Conservation (phyloP, 139 green algal genomes). For the Penium margaritaceum region DNA sequence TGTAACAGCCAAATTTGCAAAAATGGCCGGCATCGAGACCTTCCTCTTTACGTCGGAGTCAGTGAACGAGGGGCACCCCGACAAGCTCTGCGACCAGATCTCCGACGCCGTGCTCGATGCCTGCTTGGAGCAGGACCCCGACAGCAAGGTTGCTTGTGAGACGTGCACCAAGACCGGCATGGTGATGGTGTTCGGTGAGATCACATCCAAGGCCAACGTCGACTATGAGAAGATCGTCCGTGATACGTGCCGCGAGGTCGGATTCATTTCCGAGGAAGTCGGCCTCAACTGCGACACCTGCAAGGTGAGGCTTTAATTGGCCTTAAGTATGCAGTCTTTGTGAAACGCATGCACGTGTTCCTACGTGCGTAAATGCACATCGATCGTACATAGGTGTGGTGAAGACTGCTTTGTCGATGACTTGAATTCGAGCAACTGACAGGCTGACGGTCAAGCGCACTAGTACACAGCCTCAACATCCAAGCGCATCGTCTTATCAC, state of each 20-base stretch:
- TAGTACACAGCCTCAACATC: too few species aligned
- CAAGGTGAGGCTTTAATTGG: constrained; percentile 80
- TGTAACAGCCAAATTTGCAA: too few species aligned
- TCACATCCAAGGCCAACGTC: constrained; percentile 97
- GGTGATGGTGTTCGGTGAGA: constrained; percentile 99
- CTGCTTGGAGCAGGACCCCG: constrained; percentile 68
- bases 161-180: constrained; percentile 97
- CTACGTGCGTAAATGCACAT: too few species aligned
- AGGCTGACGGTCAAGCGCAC: too few species aligned
- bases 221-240: constrained; percentile 93
- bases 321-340: too few species aligned
- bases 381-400: too few species aligned
- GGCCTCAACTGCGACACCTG: constrained; percentile 92
- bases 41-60: constrained; percentile 94
- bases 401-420: too few species aligned
- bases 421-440: too few species aligned
- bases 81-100: constrained; percentile 91
- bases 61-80: constrained; percentile 76
- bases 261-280: constrained; percentile 86
- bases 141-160: constrained; percentile 78
- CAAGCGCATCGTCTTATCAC: too few species aligned
- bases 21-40: constrained; percentile 50
- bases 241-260: constrained; percentile 73
- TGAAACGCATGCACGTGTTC: too few species aligned
- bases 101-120: constrained; percentile 96